Base-by-base conservation (phyloP, 2,329 filamentous ascomycete genomes). In the Colletotrichum sp. region DNA sequence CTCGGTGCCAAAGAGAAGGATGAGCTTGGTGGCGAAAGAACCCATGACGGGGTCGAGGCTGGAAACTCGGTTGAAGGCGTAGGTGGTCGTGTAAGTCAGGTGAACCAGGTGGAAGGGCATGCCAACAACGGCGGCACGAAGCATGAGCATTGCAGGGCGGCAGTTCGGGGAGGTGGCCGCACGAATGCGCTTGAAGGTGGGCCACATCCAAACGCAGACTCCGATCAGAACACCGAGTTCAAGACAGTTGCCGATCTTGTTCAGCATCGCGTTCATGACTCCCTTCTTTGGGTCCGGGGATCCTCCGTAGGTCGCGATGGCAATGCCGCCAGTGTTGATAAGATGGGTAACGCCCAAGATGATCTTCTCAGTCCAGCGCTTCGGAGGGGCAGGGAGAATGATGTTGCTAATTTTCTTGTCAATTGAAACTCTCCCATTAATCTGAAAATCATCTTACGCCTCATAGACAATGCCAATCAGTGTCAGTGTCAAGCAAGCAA, bases 391-490 rank as follows among this genome's bases (percentile, higher is more conserved):
- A 4, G 78, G 78, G 2, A 79, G 78, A 21, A 79, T 71, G 26
- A 78, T 78, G 36, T 79, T 79, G 32, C 78, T 79, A 30, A 21
- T 52, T 49, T 8, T n/a, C 16, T 15, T 26, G 18, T 26, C 9
- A 24, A 32, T 13, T 36, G 57, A 30, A 65, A 70, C 21, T 30
- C 21, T 60, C 16, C 13, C 44, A 3, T 68, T 9, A 4, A 44
- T 12, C 60, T 21, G 5, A 15, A 32, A 9, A n/a, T 9, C 9
- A n/a, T 57, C 36, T 74, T 79, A 81, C 81, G 78, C 78, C 76
- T 82, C 80, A 65, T 81, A 82, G 18, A 82, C 72, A 21, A 82
- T 76, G 8, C 80, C 81, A 18, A 81, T 81, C 24, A 81, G 52
- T 5, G 79, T 76, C 59, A 82, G 59, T 5, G 78, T 79, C 59